A percentile compares a stretch with the other conserved stretches of the same genome.
These are phyloP conservation scores for Nitzschia inconspicua DNA, from an alignment of 108 stramenopile species.

Conservation along the genomic window DNA sequence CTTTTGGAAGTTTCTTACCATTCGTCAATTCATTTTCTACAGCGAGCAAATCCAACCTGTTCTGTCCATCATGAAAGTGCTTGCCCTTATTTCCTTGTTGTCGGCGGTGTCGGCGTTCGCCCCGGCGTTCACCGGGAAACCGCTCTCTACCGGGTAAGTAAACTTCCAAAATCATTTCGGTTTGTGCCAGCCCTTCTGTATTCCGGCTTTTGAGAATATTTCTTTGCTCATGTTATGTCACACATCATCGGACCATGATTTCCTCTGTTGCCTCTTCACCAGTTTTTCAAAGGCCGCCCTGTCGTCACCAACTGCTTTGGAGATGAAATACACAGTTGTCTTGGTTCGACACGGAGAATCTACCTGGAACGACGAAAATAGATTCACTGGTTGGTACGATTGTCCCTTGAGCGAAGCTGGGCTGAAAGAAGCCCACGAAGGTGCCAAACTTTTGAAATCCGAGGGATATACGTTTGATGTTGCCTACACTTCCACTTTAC, in stretches of 20 bases:
- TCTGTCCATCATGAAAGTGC: no score
- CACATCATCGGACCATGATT: background rate
- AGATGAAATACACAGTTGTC: constrained; percentile 44
- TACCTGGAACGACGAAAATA: constrained; percentile 90
- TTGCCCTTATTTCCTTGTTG: constrained; percentile 1
- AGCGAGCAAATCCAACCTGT: no score
- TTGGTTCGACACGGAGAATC: constrained; percentile 96
- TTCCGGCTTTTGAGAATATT: background rate
- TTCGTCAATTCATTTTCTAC: no score
- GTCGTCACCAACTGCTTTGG: constrained; percentile 2
- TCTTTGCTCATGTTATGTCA: background rate
- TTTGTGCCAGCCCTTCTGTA: background rate
- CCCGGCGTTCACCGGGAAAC: constrained; percentile 1
- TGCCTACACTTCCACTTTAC: constrained; percentile 95
- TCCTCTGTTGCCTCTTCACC: background rate
- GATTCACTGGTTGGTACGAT: constrained; percentile 95
- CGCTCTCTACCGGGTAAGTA: constrained; percentile 8
- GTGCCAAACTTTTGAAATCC: constrained; percentile 75
- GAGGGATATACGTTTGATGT: constrained; percentile 79
- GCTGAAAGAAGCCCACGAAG: constrained; percentile 75
- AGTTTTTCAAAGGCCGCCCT: constrained; percentile 1
- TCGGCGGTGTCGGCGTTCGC: constrained; percentile 9
- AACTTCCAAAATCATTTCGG: background rate
- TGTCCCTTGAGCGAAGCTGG: constrained; percentile 88
- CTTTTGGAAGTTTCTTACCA: no score